A percentile compares a stretch with the other conserved stretches of the same genome.
Evolutionary conservation across 371 early-diverging fungal species (phyloP).

Genomic region (Chytridium lagenaria): DNA sequence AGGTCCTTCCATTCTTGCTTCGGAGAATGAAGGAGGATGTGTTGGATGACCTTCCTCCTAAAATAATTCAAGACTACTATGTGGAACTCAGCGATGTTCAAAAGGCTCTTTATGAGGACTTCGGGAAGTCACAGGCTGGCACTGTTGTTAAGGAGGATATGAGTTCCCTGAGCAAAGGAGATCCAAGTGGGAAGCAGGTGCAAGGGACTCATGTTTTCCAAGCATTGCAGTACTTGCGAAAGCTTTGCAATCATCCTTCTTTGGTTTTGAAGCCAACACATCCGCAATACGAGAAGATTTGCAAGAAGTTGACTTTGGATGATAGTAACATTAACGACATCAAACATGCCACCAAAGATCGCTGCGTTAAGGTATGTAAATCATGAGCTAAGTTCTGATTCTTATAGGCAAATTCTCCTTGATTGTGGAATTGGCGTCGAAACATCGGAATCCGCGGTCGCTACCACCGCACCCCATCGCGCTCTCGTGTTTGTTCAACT

Average conservation of each 20-base stretch:
- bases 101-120: conserved; percentile 85
- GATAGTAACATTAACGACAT: conserved; percentile 79
- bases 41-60: conserved; percentile 97
- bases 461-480: conserved; percentile 84
- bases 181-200: conserved; percentile 32
- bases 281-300: conserved; percentile 78
- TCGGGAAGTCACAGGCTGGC: conserved; percentile 48
- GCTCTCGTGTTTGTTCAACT: conserved; percentile 98
- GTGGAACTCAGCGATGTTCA: conserved; percentile 93
- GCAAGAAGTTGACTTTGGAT: conserved; percentile 64
- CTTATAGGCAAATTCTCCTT: conserved; percentile 72
- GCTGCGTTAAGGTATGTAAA: conserved; percentile 74
- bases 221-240: conserved; percentile 93
- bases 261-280: conserved; percentile 85
- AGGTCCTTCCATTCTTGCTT: conserved; percentile 96
- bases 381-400: conserved; percentile 13
- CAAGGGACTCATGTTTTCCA: conserved; percentile 90
- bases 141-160: conserved; percentile 46
- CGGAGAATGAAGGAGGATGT: conserved; percentile 99
- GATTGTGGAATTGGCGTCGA: conserved; percentile 93
- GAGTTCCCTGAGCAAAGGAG: conserved; percentile 25
- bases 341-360: conserved; percentile 91
- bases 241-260: conserved; percentile 96
- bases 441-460: conserved; percentile 53
- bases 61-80: conserved; percentile 98